Percentiles rank a stretch among this genome's conserved stretches.
phyloP scores from a whole-genome alignment of 1,284 basidiomycete genomes.

The Fomitopsis palustris region DNA sequence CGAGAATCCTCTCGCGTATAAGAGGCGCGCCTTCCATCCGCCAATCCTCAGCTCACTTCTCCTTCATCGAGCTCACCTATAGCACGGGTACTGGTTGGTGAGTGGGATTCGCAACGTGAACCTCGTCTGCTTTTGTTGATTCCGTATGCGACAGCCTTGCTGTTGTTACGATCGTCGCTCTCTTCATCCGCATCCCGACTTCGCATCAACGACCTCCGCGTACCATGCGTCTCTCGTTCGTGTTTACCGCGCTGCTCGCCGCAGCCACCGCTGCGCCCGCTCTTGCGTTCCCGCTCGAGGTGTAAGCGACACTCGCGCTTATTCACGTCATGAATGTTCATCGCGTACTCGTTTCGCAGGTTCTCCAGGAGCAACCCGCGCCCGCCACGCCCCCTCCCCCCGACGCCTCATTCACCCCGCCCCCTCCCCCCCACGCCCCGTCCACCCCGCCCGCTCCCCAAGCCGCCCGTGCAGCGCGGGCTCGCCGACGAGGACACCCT shows the following conservation, averaged over 20 bases:
- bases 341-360: background rate
- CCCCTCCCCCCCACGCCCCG: background rate
- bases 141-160: background rate
- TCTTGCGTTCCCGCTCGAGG: background rate
- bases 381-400: background rate
- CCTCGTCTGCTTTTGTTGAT: background rate
- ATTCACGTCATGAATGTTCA: background rate
- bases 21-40: background rate
- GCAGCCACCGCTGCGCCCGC: background rate
- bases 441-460: background rate
- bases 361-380: too few relatives aligned
- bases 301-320: background rate
- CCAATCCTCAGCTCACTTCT: background rate
- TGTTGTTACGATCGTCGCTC: background rate
- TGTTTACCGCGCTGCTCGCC: background rate
- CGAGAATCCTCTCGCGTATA: too few relatives aligned
- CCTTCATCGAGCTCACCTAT: background rate
- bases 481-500: background rate
- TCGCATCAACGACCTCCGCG: background rate
- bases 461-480: background rate
- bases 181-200: background rate
- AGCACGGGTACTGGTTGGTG: background rate
- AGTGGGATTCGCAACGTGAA: background rate
- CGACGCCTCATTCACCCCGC: background rate
- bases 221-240: background rate